Conservation (phyloP, 306 rosid species). For the Fragaria nilgerrensis region DNA sequence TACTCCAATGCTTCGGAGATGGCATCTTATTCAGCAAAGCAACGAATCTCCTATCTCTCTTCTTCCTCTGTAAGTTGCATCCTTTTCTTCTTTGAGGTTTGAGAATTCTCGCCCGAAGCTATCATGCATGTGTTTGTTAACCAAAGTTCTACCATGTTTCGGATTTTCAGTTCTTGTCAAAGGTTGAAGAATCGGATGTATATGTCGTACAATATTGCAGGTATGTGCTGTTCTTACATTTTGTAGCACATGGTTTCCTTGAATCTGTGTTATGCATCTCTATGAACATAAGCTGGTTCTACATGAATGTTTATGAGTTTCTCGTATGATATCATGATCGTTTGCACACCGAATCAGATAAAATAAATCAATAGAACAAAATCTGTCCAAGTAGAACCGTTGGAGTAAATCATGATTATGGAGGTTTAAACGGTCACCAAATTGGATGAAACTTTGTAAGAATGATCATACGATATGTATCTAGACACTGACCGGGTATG, state of each 20-base stretch:
- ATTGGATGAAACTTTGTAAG: too few species aligned
- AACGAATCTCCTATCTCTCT: slow-evolving; percentile 1
- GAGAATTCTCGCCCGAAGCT: not conserved
- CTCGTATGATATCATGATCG: not conserved
- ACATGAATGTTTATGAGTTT: not conserved
- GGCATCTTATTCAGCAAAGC: slow-evolving; percentile 20
- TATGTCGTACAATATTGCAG: not conserved
- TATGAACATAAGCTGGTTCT: not conserved
- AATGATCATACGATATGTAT: too few species aligned
- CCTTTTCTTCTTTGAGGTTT: not conserved
- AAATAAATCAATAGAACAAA: too few species aligned
- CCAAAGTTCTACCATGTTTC: not conserved
- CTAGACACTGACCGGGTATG: too few species aligned
- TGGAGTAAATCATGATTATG: too few species aligned
- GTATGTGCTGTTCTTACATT: not conserved
- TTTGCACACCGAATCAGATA: too few species aligned
- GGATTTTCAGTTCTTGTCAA: not conserved
- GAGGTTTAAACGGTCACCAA: too few species aligned
- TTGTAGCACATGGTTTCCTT: not conserved
- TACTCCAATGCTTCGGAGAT: not conserved
- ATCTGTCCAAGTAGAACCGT: too few species aligned
- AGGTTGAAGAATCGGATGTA: not conserved
- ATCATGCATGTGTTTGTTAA: not conserved
- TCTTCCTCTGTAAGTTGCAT: not conserved
- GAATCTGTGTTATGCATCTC: not conserved